Base-by-base conservation (phyloP, 2,329 filamentous ascomycete species). In the Rutstroemia sp. region DNA sequence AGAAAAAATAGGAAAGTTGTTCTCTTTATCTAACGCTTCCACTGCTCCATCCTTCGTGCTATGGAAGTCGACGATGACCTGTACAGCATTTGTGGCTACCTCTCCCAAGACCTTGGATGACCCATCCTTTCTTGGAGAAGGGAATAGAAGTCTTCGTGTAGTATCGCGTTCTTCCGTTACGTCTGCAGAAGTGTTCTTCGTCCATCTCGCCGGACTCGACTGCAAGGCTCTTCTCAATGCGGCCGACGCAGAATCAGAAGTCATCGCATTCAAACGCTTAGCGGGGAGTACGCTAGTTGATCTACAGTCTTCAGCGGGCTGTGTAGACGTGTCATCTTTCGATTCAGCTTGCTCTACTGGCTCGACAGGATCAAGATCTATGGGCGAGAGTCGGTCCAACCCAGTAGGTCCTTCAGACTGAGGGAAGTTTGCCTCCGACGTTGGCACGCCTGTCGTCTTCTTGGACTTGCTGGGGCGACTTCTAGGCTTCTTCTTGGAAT, bases 61-160 rank as follows among this genome's bases (percentile, higher is more conserved):
- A 36, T 70, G 68, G 36, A 67, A 68, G 23, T 73, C 72, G 3
- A 72, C 67, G 16, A 71, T 65, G 4, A 75, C 73, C 58, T 77
- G 75, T 44, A 79, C 73, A 51, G 77, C 68, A 62, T 84, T 85
- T 16, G 78, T 72, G 14, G 76, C 71, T 42, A 82, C 69, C 63
- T 85, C 81, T 49, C 79, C 78, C 2, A 89, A 75, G 21, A 81
- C 78, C 67, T 83, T 89, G 1, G 78, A 73, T 47, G 81, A 76
- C 38, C 79, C 81, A 30, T 83, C 80, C 61, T 86, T 87, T 45
- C 84, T 78, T 2, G 88, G 88, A 0, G 87, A 91, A 1, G 89
- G 87, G 65, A 94, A 94, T 1, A 94, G 76, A 2, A 92, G 71
- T 57, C 89, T 78, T 58, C 87, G 79, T 0, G 87, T 91, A 51